Conservation (phyloP, 768 basidiomycete species). For the Vararia minispora region DNA sequence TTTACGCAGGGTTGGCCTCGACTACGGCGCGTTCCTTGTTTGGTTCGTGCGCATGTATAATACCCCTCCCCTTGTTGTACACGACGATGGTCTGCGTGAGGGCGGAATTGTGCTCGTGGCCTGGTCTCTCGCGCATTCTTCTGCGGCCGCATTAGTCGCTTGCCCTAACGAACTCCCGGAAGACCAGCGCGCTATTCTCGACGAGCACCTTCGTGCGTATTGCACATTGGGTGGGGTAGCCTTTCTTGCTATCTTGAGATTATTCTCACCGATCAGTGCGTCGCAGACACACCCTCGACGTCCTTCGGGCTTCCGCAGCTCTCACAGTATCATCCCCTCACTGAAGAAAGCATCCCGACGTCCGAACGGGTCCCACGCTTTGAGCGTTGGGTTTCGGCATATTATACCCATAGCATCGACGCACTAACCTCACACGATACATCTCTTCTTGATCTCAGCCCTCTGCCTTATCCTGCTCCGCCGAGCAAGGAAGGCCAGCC, state of each 20-base stretch:
- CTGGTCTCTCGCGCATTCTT: slow-evolving; percentile 12
- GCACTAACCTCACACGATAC: slow-evolving; percentile 5
- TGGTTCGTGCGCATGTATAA: slow-evolving; percentile 9
- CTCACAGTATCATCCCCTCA: slow-evolving; percentile 9
- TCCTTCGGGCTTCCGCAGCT: slow-evolving; percentile 9
- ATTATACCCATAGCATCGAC: slow-evolving; percentile 9
- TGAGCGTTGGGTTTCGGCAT: slow-evolving; percentile 12
- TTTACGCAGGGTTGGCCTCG: slow-evolving; percentile 7
- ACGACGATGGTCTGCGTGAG: slow-evolving; percentile 1
- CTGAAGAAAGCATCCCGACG: slow-evolving; percentile 5
- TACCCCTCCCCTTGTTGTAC: slow-evolving; percentile 2
- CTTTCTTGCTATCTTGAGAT: not conserved
- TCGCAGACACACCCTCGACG: slow-evolving; percentile 7
- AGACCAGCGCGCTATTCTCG: slow-evolving; percentile 4
- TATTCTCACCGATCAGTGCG: not conserved
- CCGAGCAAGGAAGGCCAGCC: not conserved
- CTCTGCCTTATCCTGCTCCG: slow-evolving; percentile 4
- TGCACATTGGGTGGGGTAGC: slow-evolving; percentile 11
- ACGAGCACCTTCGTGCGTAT: slow-evolving; percentile 8
- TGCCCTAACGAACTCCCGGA: slow-evolving; percentile 6
- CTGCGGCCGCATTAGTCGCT: slow-evolving; percentile 8
- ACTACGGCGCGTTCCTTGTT: slow-evolving; percentile 10
- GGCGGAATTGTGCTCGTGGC: slow-evolving; percentile 12
- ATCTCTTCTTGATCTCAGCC: slow-evolving; percentile 5
- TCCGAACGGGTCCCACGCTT: slow-evolving; percentile 10